Evolutionary conservation across 2,329 filamentous ascomycete species (phyloP), one percentile per base, ranked within the genome.

Genomic region (Diplodia mutila): DNA sequence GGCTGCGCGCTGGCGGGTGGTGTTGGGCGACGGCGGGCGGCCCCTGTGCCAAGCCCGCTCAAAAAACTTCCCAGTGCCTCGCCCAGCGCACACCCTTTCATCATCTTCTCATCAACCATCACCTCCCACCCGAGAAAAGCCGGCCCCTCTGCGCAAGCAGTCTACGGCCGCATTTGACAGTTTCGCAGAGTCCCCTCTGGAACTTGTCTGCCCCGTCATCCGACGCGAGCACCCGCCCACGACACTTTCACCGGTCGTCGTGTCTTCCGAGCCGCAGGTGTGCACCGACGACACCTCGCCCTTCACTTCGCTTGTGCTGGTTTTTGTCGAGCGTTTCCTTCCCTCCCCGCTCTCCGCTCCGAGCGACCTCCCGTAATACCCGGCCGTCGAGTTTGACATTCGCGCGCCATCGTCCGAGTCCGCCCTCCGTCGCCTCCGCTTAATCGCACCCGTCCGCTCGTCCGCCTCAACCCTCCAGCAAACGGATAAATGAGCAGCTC

Each of bases 401-500:
- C 74, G 69, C 65, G 72, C 73, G 49, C 61, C 61, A 42, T 29
- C 59, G 32, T 27, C 12, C 53, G 11, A 39, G 49, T 14, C 21
- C 39, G 48, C 57, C n/a, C 39, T 39, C 54, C 55, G 18, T 52
- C 65, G 54, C 54, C 48, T 61, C 54, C 65, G 65, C 55, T 27
- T 52, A 53, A 29, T 32, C 67, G 70, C 68, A n/a, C 42, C 68
- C 71, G 70, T 68, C 70, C 71, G 70, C 61, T 68, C 71, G 68
- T 42, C 59, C 46, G 29, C 34, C 39, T 54, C 66, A 34, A 52
- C 18, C 16, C 21, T 21, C 61, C 61, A 61, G 55, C 70, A 71
- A 68, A 66, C 70, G 69, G 71, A 75, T 84, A 84, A 85, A 89
- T 89, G 87, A 88, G 83, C 81, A 87, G 85, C 84, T 85, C 84